Percentiles rank a stretch among this genome's conserved stretches.
phyloP scores from a whole-genome alignment of 192 early-diverging fungal species.

The Coemansia umbellata region DNA sequence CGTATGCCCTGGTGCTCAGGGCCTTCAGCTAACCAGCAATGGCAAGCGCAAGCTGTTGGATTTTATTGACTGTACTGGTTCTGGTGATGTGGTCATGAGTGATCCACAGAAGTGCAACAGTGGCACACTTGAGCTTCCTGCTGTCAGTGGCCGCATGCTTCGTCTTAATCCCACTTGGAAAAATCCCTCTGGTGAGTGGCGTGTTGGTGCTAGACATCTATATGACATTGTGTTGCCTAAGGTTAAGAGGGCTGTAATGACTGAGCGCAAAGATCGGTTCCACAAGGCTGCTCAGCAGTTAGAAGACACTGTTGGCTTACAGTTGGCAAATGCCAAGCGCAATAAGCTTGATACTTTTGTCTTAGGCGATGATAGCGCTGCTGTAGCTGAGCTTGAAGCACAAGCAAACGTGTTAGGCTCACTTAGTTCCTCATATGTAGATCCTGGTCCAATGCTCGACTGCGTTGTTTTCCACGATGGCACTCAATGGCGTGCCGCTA shows the following conservation, averaged over 20 bases:
- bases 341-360: background rate
- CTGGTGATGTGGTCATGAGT: constrained; percentile 66
- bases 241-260: constrained; percentile 44
- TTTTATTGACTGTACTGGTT: constrained; percentile 92
- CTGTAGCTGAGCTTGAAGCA: constrained; percentile 37
- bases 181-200: constrained; percentile 81
- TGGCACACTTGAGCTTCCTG: constrained; percentile 55
- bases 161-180: constrained; percentile 65
- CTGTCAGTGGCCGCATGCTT: constrained; percentile 73
- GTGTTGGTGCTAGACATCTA: constrained; percentile 74
- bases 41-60: constrained; percentile 90
- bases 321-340: constrained; percentile 30
- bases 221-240: constrained; percentile 70
- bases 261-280: constrained; percentile 51
- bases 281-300: constrained; percentile 22
- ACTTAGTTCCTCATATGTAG: constrained; percentile 59
- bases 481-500: constrained; percentile 74
- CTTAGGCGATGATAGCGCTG: constrained; percentile 19
- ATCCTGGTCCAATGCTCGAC: constrained; percentile 76
- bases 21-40: constrained; percentile 80
- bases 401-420: constrained; percentile 64
- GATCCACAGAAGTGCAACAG: constrained; percentile 44
- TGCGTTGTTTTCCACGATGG: constrained; percentile 89
- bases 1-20: constrained; percentile 88
- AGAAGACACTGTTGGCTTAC: constrained; percentile 15